Base-by-base conservation (phyloP, 345 rosid genomes). In the Brassica carinata region DNA sequence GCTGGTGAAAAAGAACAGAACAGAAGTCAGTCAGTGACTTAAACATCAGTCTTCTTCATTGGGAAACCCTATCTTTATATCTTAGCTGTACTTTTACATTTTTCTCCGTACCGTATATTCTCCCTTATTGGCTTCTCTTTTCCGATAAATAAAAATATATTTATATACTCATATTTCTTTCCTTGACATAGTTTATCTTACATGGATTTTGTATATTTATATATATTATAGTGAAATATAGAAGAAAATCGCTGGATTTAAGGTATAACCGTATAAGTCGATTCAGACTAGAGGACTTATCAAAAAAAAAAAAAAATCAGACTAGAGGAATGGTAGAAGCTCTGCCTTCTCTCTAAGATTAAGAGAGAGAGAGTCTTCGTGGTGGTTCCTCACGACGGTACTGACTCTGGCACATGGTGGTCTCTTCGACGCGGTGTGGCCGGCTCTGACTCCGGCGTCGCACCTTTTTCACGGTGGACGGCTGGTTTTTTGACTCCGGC, bases 11-110 rank as follows among this genome's bases (percentile, higher is more conserved):
- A 18, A 53, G 36, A 29, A 23, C 33, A 67, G 62, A 69, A 74
- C 77, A 73, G 64, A 48, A 73, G 71, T 45, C 58, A 51, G 58
- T 51, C 83, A 69, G 68, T 75, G 76, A 64, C 78, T 79, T 72
- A n/a, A 45, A 61, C 3, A 14, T 18, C 36, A 72, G 29, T 58
- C 26, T 15, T 65, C 43, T 53, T 51, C 18, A 9, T 81, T 59
- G 80, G 83, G 77, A 81, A 76, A 53, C 80, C 51, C 64, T 72
- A 63, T 36, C 72, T 69, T 27, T 43, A 59, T 75, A 27, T 29
- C 77, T 65, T 81, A 81, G 83, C 83, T 75, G 69, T 81, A 76
- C 83, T 75, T 48, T 80, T 48, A 57, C 83, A 75, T 76, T 70
- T 81, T 71, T 64, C 77, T 81, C 84, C 77, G 80, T 81, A 81